Evolutionary conservation across 768 basidiomycete species (phyloP).

Genomic region (Mycena vulgaris): DNA sequence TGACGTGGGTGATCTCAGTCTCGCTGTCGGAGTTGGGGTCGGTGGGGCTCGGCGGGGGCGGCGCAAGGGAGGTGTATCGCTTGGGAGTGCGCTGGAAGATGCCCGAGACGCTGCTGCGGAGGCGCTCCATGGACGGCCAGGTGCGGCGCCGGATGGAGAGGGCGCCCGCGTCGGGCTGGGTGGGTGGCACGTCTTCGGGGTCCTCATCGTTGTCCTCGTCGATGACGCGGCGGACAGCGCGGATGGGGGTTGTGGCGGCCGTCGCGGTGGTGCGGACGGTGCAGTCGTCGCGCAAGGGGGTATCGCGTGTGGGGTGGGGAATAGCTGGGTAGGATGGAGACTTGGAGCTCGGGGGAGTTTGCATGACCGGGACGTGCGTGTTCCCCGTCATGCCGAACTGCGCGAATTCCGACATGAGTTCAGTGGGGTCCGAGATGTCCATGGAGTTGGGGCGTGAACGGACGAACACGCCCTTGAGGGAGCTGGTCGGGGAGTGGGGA

Average conservation of each 20-base stretch:
- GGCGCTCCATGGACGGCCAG: constrained; percentile 10
- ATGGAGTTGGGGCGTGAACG: constrained; percentile 28
- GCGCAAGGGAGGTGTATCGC: not conserved
- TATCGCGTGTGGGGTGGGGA: not conserved
- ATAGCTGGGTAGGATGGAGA: too few species aligned
- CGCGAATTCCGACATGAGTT: constrained; percentile 1
- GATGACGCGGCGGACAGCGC: constrained; percentile 17
- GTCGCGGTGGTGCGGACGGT: constrained; percentile 4
- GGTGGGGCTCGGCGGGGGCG: constrained; percentile 17
- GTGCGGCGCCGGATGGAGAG: constrained; percentile 7
- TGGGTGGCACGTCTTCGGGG: constrained; percentile 8
- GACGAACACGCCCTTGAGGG: constrained; percentile 23
- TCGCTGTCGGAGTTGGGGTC: not conserved
- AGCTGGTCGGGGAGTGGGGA: constrained; percentile 29
- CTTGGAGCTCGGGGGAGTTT: not conserved
- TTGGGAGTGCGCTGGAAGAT: constrained; percentile 27
- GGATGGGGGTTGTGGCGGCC: not conserved
- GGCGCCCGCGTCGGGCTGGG: not conserved
- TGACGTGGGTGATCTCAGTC: not conserved
- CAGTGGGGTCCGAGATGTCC: not conserved
- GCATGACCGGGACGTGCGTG: constrained; percentile 17
- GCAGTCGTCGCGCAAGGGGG: not conserved
- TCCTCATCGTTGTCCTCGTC: constrained; percentile 2
- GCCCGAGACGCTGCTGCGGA: constrained; percentile 30
- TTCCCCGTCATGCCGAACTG: constrained; percentile 19